These are phyloP conservation scores for Salix udensis DNA, from an alignment of 345 rosid species.

Conservation along the genomic window DNA sequence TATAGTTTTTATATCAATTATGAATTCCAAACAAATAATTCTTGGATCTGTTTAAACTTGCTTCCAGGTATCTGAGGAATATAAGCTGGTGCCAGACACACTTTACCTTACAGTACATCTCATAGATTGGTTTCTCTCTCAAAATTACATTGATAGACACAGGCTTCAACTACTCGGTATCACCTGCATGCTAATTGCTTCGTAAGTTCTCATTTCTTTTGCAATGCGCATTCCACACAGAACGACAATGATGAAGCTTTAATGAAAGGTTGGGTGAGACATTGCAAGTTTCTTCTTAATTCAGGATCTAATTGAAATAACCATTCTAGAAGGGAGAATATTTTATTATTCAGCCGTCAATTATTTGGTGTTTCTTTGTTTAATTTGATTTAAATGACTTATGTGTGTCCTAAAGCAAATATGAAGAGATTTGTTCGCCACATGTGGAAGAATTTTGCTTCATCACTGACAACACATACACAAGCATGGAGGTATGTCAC, in stretches of 20 bases:
- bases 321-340: neutral
- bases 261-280: neutral
- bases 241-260: neutral
- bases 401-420: constrained; percentile 50
- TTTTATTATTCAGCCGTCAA: neutral
- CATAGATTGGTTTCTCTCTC: constrained; percentile 72
- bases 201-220: constrained; percentile 53
- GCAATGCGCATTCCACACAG: constrained; percentile 8
- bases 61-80: constrained; percentile 89
- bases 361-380: neutral
- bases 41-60: constrained; percentile 7
- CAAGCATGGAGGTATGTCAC: constrained; percentile 57
- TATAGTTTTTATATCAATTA: neutral
- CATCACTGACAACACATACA: constrained; percentile 84
- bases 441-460: constrained; percentile 85
- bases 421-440: constrained; percentile 85
- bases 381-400: constrained; percentile 9
- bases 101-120: constrained; percentile 78
- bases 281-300: neutral
- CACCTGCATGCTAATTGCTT: constrained; percentile 90
- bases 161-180: constrained; percentile 91
- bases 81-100: constrained; percentile 79
- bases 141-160: constrained; percentile 61
- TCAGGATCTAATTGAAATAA: neutral
- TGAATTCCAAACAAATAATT: neutral